phyloP scores from a whole-genome alignment of 2,329 filamentous ascomycete genomes.

The Ophiostoma ips region DNA sequence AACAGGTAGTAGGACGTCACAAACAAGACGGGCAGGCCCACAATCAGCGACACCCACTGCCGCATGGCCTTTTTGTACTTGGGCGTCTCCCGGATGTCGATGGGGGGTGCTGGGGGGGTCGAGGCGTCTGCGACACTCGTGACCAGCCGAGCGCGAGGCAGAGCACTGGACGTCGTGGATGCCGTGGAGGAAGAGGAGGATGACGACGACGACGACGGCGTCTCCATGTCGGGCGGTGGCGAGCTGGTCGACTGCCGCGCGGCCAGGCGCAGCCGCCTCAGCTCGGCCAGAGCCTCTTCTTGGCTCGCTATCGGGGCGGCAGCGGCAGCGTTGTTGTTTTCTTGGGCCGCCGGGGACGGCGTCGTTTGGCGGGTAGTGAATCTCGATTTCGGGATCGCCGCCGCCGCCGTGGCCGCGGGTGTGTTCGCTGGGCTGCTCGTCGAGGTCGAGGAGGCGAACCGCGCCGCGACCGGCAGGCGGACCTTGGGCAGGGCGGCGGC shows the following conservation, averaged over 20 bases:
- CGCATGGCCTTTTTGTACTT: slow-evolving; percentile 31
- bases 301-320: slow-evolving; percentile 6
- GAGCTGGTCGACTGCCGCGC: slow-evolving; percentile 4
- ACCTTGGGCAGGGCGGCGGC: no score
- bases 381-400: background rate
- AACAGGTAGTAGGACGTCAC: slow-evolving; percentile 43
- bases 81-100: slow-evolving; percentile 21
- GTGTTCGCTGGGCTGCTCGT: slow-evolving; percentile 2
- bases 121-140: background rate
- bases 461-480: background rate
- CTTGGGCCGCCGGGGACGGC: background rate
- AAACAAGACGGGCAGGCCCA: slow-evolving; percentile 39
- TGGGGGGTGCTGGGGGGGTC: background rate
- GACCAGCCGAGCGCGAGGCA: background rate
- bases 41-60: slow-evolving; percentile 33
- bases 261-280: slow-evolving; percentile 9
- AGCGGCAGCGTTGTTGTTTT: background rate
- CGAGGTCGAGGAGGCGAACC: slow-evolving; percentile 9
- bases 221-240: background rate
- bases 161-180: background rate
- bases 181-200: background rate
- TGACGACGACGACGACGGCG: background rate
- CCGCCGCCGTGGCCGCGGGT: background rate
- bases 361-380: background rate
- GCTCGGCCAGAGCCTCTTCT: slow-evolving; percentile 12